Conservation (phyloP, 352 stramenopile genomes). For the Globisporangium solare region DNA sequence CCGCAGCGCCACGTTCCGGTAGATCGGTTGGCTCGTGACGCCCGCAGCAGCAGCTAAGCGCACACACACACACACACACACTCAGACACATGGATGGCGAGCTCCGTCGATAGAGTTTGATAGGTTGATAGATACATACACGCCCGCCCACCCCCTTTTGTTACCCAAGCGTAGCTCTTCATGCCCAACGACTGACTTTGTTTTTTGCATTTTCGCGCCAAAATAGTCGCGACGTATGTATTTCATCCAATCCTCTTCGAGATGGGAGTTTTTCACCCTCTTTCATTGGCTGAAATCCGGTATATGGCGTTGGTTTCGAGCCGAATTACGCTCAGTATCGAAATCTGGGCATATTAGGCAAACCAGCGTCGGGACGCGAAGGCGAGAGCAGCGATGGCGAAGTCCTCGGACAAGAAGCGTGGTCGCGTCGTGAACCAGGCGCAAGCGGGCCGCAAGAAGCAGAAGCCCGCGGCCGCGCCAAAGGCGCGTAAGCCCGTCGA, state of each 20-base stretch:
- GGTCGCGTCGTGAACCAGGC: not conserved
- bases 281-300: constrained; percentile 12
- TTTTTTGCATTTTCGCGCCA: constrained; percentile 6
- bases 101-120: not conserved
- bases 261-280: not conserved
- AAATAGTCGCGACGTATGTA: not conserved
- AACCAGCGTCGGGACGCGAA: not conserved
- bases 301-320: constrained; percentile 9
- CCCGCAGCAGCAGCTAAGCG: too few species aligned
- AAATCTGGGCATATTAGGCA: too few species aligned
- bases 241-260: constrained; percentile 6
- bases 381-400: constrained; percentile 7
- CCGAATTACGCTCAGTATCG: too few species aligned
- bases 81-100: too few species aligned
- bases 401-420: constrained; percentile 15
- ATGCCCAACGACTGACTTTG: constrained; percentile 1
- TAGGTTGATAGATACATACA: constrained; percentile 14
- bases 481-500: constrained; percentile 3
- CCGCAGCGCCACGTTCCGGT: constrained; percentile 81
- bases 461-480: constrained; percentile 5
- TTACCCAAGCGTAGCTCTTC: not conserved
- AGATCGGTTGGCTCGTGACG: constrained; percentile 9
- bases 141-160: not conserved
- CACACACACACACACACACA: too few species aligned
- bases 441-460: constrained; percentile 13